Conservation (phyloP, 768 basidiomycete species). For the Trametes punicea region DNA sequence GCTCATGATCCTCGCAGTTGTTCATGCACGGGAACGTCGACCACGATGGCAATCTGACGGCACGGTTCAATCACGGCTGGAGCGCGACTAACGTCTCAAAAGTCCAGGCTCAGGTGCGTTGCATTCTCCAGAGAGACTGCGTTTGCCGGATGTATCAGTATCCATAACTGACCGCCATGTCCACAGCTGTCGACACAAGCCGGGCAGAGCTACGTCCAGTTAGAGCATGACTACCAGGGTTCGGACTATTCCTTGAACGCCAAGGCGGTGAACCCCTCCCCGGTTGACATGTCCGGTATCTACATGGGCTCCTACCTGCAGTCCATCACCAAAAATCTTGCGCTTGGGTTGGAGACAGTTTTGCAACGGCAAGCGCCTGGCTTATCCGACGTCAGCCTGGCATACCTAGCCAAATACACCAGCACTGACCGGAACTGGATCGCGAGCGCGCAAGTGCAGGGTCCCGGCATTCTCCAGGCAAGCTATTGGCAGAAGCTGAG, state of each 20-base stretch:
- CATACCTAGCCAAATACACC: conserved; percentile 81
- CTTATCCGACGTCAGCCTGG: conserved; percentile 64
- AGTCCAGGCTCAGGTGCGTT: conserved; percentile 77
- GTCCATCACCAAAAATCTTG: conserved; percentile 86
- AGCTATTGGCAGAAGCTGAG: conserved; percentile 97
- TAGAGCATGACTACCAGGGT: conserved; percentile 93
- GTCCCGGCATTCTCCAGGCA: conserved; percentile 78
- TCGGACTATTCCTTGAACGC: conserved; percentile 81
- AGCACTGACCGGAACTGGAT: conserved; percentile 78
- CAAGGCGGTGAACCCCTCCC: conserved; percentile 90
- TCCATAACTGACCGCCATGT: conserved; percentile 19
- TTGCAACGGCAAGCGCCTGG: conserved; percentile 77
- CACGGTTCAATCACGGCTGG: conserved; percentile 90
- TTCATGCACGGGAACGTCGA: conserved; percentile 94
- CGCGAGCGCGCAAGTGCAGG: conserved; percentile 87
- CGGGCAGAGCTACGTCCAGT: conserved; percentile 87
- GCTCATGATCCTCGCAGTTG: conserved; percentile 48
- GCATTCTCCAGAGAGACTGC: no score
- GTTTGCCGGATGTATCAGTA: not conserved
- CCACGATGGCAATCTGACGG: conserved; percentile 88
- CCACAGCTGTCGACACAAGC: conserved; percentile 67
- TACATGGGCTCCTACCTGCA: conserved; percentile 92
- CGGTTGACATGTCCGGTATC: conserved; percentile 83
- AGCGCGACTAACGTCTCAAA: conserved; percentile 74
- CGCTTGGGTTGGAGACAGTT: conserved; percentile 82